These are phyloP conservation scores for Meira miltonrushii DNA, from an alignment of 1,284 basidiomycete species.

Conservation along the genomic window DNA sequence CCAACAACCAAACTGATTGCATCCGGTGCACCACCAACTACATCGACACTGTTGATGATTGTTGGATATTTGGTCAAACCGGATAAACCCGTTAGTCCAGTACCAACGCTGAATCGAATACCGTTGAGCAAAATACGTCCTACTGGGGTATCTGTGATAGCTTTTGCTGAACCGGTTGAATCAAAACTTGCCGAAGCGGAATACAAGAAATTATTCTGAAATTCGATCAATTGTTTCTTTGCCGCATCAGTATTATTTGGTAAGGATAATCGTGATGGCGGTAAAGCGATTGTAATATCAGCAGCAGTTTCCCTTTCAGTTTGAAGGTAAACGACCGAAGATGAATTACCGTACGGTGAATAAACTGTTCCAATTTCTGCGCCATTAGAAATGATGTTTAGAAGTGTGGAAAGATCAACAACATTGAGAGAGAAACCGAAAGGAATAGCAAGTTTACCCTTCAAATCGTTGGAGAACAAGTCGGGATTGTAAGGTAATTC, in stretches of 20 bases:
- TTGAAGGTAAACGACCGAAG: slow-evolving; percentile 29
- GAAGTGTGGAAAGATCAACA: slow-evolving; percentile 62
- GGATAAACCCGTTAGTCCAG: slow-evolving; percentile 63
- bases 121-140: slow-evolving; percentile 65
- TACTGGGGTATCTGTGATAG: slow-evolving; percentile 65
- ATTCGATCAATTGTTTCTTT: slow-evolving; percentile 42
- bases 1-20: slow-evolving; percentile 63
- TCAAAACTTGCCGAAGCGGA: slow-evolving; percentile 61
- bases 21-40: slow-evolving; percentile 64
- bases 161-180: slow-evolving; percentile 63
- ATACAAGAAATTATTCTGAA: slow-evolving; percentile 51
- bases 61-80: slow-evolving; percentile 62
- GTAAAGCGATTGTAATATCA: slow-evolving; percentile 64
- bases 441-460: slow-evolving; percentile 64
- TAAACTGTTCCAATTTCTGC: slow-evolving; percentile 57
- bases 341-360: slow-evolving; percentile 24
- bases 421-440: slow-evolving; percentile 70
- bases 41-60: slow-evolving; percentile 64
- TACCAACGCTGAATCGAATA: slow-evolving; percentile 70
- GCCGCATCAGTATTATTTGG: slow-evolving; percentile 58
- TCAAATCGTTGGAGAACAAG: slow-evolving; percentile 61
- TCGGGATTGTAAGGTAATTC: slow-evolving; percentile 63
- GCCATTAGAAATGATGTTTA: slow-evolving; percentile 62
- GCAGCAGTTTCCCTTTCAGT: slow-evolving; percentile 63
- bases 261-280: slow-evolving; percentile 59